phyloP scores from a whole-genome alignment of 805 yeast species.

The Pachysolen tannophilus region DNA sequence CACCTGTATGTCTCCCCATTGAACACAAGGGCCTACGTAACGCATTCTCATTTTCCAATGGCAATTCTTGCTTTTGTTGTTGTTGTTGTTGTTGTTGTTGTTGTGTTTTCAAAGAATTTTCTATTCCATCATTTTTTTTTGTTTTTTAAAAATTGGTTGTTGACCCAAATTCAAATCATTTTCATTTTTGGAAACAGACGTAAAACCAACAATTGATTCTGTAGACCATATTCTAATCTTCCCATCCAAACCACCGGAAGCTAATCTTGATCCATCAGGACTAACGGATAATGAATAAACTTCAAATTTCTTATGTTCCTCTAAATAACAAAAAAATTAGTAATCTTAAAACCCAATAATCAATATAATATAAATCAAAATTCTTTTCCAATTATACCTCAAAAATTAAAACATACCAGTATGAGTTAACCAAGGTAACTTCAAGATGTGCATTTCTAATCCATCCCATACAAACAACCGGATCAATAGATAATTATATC shows the following conservation, averaged over 20 bases:
- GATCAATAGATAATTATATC: too few relatives aligned
- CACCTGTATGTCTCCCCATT: constrained; percentile 95
- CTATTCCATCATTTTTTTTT: constrained; percentile 13
- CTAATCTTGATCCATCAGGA: constrained; percentile 76
- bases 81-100: constrained; percentile 5
- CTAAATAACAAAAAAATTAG: constrained; percentile 25
- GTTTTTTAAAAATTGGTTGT: constrained; percentile 1
- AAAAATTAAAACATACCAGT: constrained; percentile 25
- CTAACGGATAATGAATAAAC: constrained; percentile 78
- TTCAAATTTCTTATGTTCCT: constrained; percentile 74
- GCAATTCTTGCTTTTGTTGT: background rate
- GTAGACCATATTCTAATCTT: constrained; percentile 86
- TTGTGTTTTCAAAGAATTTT: constrained; percentile 10
- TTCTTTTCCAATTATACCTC: constrained; percentile 1
- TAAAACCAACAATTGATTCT: constrained; percentile 40
- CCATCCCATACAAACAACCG: too few relatives aligned
- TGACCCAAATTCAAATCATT: constrained; percentile 2
- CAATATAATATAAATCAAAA: background rate
- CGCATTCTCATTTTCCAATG: constrained; percentile 18
- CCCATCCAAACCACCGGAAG: constrained; percentile 93
- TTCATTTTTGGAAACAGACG: constrained; percentile 13
- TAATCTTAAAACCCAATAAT: background rate
- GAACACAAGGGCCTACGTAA: constrained; percentile 65
- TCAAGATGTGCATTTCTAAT: constrained; percentile 60
- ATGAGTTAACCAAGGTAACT: constrained; percentile 69